A percentile compares a stretch with the other conserved stretches of the same genome.
Evolutionary conservation across 2,329 filamentous ascomycete genomes (phyloP).

Genomic region (Ascochyta lentis): DNA sequence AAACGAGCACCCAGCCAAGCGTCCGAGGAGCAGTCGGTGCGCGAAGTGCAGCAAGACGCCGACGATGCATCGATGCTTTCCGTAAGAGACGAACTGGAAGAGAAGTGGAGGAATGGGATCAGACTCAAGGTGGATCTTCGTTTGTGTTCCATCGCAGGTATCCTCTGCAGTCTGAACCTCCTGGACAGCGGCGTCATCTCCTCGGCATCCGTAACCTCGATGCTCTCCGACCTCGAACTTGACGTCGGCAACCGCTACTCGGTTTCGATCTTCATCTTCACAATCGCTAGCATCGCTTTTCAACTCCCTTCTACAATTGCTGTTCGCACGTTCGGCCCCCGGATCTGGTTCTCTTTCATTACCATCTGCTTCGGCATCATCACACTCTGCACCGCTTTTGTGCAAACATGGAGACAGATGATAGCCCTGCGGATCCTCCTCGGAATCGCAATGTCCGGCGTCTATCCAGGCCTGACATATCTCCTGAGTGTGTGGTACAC

Average conservation of each 20-base stretch:
- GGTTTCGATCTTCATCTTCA: constrained; percentile 76
- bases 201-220: constrained; percentile 72
- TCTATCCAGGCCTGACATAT: constrained; percentile 56
- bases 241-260: constrained; percentile 69
- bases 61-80: constrained; percentile 13
- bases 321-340: constrained; percentile 69
- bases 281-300: constrained; percentile 70
- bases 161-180: constrained; percentile 73
- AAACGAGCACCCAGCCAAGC: constrained; percentile 24
- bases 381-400: constrained; percentile 72
- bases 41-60: constrained; percentile 23
- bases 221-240: constrained; percentile 68
- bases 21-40: constrained; percentile 22
- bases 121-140: constrained; percentile 71
- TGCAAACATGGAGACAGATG: constrained; percentile 73
- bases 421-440: constrained; percentile 70
- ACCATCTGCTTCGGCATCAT: constrained; percentile 69
- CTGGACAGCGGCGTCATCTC: constrained; percentile 74
- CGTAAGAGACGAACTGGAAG: constrained; percentile 24
- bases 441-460: constrained; percentile 65
- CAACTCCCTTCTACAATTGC: constrained; percentile 73
- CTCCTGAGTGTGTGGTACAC: constrained; percentile 70
- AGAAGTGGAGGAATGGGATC: constrained; percentile 55
- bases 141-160: constrained; percentile 72
- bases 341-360: constrained; percentile 66